These are phyloP conservation scores for Colletotrichum viniferum DNA, from an alignment of 2,329 filamentous ascomycete genomes.

Conservation along the genomic window DNA sequence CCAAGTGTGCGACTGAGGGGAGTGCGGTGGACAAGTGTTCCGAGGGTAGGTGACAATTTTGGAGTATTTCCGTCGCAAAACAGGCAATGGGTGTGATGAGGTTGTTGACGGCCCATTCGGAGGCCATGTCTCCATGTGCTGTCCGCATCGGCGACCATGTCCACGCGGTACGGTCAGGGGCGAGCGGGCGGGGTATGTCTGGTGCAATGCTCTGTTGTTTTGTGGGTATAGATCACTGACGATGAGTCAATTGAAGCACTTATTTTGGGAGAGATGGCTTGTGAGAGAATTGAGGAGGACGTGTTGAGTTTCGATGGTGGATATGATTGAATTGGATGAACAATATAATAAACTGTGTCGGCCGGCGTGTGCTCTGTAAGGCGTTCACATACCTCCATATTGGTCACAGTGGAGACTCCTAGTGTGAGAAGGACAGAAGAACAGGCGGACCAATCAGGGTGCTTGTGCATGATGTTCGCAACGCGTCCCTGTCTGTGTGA, in stretches of 20 bases:
- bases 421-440: not conserved
- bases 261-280: not conserved
- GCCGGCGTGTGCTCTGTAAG: not conserved
- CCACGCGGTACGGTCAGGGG: not conserved
- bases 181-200: not conserved
- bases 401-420: too few species aligned
- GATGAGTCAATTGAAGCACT: not conserved
- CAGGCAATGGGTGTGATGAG: not conserved
- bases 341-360: not conserved
- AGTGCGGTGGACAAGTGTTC: not conserved
- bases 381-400: too few species aligned
- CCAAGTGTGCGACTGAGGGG: not conserved
- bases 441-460: not conserved
- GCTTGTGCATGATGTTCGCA: not conserved
- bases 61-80: not conserved
- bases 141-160: not conserved
- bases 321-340: not conserved
- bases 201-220: not conserved
- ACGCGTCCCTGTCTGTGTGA: not conserved
- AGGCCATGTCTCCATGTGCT: not conserved
- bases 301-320: not conserved
- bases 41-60: not conserved
- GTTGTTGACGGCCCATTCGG: constrained; percentile 11
- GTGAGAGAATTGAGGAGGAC: not conserved
- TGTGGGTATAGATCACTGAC: not conserved